Evolutionary conservation across 208 protist species (phyloP).

Genomic region (Trypanosoma brucei): DNA sequence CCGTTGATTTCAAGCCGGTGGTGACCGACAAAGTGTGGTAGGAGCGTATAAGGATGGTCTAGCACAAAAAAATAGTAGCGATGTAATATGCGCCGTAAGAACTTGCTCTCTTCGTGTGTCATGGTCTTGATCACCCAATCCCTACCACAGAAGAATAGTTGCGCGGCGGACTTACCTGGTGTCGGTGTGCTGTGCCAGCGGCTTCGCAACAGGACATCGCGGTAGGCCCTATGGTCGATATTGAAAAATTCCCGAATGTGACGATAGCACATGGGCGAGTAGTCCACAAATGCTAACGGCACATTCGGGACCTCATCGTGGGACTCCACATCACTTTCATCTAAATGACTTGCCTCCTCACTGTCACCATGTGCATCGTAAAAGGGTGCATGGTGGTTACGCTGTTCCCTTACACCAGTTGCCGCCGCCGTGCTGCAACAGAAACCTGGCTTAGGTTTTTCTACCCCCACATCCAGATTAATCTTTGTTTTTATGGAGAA

Average conservation of each 20-base stretch:
- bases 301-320: slow-evolving; percentile 26
- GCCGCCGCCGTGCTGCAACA: slow-evolving; percentile 31
- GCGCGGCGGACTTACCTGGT: slow-evolving; percentile 83
- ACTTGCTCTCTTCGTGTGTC: slow-evolving; percentile 80
- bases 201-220: slow-evolving; percentile 64
- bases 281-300: slow-evolving; percentile 81
- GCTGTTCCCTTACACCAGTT: neutral
- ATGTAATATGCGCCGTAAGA: slow-evolving; percentile 86
- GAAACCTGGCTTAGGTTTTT: neutral
- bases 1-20: slow-evolving; percentile 63
- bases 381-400: neutral
- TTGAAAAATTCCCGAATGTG: slow-evolving; percentile 86
- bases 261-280: slow-evolving; percentile 90
- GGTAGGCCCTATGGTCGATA: slow-evolving; percentile 69
- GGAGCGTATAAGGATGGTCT: slow-evolving; percentile 85
- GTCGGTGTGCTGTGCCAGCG: slow-evolving; percentile 87
- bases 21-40: slow-evolving; percentile 90
- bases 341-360: slow-evolving; percentile 10
- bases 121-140: slow-evolving; percentile 94
- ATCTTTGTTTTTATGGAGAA: slow-evolving; percentile 75
- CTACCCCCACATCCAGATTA: slow-evolving; percentile 23
- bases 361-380: neutral
- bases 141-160: slow-evolving; percentile 90
- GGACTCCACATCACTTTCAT: slow-evolving; percentile 38
- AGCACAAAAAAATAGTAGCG: slow-evolving; percentile 89